Evolutionary conservation across 1,284 basidiomycete species (phyloP).

Genomic region (Rhodotorula sp.): DNA sequence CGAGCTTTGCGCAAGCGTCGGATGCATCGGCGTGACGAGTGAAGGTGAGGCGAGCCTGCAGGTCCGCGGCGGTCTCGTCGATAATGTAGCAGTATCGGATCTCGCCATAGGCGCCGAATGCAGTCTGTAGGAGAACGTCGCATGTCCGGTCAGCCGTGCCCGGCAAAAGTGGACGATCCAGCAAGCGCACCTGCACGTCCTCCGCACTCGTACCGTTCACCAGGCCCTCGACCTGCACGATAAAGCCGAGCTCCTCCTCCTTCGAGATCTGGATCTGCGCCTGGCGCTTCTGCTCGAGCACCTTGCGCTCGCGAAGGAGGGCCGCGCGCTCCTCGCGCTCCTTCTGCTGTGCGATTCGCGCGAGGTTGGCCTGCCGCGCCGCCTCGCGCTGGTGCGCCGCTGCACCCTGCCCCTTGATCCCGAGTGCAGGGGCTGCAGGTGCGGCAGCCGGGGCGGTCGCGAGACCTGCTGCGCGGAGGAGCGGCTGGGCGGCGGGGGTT

Average conservation of each 20-base stretch:
- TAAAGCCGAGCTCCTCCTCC: constrained; percentile 30
- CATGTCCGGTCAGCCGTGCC: background rate
- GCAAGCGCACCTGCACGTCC: constrained; percentile 36
- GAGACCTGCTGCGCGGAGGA: background rate
- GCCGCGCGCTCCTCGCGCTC: constrained; percentile 9
- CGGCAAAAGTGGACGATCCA: background rate
- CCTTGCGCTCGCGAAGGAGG: constrained; percentile 3
- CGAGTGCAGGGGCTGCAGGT: background rate
- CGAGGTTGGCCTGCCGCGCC: background rate
- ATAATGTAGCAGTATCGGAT: constrained; percentile 36
- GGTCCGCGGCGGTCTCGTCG: constrained; percentile 15
- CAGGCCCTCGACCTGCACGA: constrained; percentile 41
- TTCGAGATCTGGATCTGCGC: constrained; percentile 13
- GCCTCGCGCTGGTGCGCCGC: background rate
- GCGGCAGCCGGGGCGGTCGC: background rate
- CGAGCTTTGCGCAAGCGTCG: constrained; percentile 32
- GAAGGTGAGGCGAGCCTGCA: constrained; percentile 38
- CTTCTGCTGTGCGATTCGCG: background rate
- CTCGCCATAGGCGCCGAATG: constrained; percentile 40
- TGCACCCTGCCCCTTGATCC: constrained; percentile 17
- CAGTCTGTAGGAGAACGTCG: constrained; percentile 19
- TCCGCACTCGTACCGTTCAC: constrained; percentile 41
- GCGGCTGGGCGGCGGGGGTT: constrained; percentile 24
- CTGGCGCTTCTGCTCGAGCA: constrained; percentile 10
- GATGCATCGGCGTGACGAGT: constrained; percentile 27